phyloP scores from a whole-genome alignment of 768 basidiomycete genomes.

The Termitomyces heimii region DNA sequence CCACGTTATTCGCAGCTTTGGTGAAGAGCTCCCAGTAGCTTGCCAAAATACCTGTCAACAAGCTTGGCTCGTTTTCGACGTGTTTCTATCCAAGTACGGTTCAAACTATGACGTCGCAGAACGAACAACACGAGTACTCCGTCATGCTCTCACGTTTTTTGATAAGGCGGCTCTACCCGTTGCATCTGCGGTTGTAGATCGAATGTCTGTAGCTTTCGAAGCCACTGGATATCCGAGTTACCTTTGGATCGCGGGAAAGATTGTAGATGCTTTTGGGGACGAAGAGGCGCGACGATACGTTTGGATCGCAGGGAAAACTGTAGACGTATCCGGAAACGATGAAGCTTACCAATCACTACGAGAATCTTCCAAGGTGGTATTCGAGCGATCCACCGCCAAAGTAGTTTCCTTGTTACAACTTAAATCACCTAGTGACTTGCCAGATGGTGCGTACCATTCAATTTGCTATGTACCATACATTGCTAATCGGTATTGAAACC shows the following conservation, averaged over 20 bases:
- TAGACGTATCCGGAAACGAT: constrained; percentile 67
- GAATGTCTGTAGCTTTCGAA: constrained; percentile 79
- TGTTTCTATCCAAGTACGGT: constrained; percentile 74
- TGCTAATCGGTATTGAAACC: background rate
- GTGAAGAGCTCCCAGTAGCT: constrained; percentile 72
- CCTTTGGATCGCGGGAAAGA: constrained; percentile 91
- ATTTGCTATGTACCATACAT: background rate
- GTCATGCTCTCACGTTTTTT: constrained; percentile 82
- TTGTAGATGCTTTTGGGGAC: constrained; percentile 71
- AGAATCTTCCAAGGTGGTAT: constrained; percentile 53
- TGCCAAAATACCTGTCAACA: constrained; percentile 78
- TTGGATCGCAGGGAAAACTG: constrained; percentile 89
- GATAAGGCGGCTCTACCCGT: constrained; percentile 58
- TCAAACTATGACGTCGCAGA: constrained; percentile 74
- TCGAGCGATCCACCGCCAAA: constrained; percentile 72
- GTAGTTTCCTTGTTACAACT: constrained; percentile 60
- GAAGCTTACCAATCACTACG: constrained; percentile 46
- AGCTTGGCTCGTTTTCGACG: constrained; percentile 80
- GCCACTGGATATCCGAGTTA: constrained; percentile 78
- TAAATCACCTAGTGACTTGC: constrained; percentile 67
- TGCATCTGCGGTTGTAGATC: constrained; percentile 61
- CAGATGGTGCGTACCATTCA: constrained; percentile 67
- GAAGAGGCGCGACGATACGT: constrained; percentile 61
- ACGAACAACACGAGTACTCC: constrained; percentile 75
- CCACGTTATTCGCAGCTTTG: constrained; percentile 72